Conservation (phyloP, 108 stramenopile species). For the Aureococcus anophagefferens region DNA sequence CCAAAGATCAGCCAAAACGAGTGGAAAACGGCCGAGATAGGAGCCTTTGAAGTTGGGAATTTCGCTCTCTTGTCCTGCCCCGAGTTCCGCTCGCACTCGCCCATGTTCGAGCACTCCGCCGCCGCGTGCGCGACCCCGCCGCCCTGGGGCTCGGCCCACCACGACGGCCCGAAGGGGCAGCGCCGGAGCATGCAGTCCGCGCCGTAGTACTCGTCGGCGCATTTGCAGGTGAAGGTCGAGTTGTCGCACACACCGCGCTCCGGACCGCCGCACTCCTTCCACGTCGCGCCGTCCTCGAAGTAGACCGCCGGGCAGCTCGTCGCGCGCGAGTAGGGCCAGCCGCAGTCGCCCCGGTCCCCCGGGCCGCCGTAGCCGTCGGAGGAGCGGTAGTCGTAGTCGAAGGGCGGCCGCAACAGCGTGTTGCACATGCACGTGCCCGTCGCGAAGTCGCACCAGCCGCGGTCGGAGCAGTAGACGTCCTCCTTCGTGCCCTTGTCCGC, state of each 20-base stretch:
- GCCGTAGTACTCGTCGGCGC: slow-evolving; percentile 50
- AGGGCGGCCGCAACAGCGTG: slow-evolving; percentile 17
- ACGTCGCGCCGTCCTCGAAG: background rate
- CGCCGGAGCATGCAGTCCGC: slow-evolving; percentile 58
- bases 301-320: slow-evolving; percentile 34
- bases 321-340: slow-evolving; percentile 2
- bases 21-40: too few species aligned
- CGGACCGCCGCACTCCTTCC: slow-evolving; percentile 11
- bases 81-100: slow-evolving; percentile 44
- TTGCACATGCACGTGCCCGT: slow-evolving; percentile 42
- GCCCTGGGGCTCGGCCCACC: slow-evolving; percentile 40
- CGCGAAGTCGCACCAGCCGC: slow-evolving; percentile 45
- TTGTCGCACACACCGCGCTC: slow-evolving; percentile 35
- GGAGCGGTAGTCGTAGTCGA: slow-evolving; percentile 35
- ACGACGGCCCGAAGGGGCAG: slow-evolving; percentile 46
- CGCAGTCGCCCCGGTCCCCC: slow-evolving; percentile 56
- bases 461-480: slow-evolving; percentile 45
- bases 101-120: slow-evolving; percentile 45
- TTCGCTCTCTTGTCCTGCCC: too few species aligned
- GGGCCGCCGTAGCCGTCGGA: slow-evolving; percentile 50
- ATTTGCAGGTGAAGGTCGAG: slow-evolving; percentile 45
- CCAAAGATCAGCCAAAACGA: too few species aligned
- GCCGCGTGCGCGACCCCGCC: slow-evolving; percentile 29
- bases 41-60: too few species aligned
- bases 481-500: slow-evolving; percentile 48